phyloP scores from a whole-genome alignment of 2,329 filamentous ascomycete species.

The Cladosporium sp. region DNA sequence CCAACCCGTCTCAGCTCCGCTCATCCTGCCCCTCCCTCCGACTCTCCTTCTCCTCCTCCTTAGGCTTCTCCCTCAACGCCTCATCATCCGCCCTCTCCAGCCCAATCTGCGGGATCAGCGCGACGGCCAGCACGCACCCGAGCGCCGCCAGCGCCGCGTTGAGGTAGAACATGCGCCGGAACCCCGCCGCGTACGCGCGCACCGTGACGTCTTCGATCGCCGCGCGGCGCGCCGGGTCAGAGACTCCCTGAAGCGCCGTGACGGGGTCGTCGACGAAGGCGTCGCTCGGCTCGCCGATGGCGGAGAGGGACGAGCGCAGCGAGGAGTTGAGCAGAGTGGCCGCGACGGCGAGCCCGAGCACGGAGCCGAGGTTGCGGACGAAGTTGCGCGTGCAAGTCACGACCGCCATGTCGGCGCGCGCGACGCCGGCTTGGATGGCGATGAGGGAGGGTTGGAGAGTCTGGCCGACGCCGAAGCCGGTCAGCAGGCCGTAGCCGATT shows the following conservation, averaged over 20 bases:
- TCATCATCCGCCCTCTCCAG: slow-evolving; percentile 5
- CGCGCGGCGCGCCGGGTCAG: slow-evolving; percentile 27
- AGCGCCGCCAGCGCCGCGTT: slow-evolving; percentile 32
- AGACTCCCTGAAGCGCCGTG: slow-evolving; percentile 20
- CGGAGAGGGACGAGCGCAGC: not conserved
- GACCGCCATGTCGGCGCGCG: slow-evolving; percentile 1
- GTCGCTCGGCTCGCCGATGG: slow-evolving; percentile 28
- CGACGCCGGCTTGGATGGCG: slow-evolving; percentile 2
- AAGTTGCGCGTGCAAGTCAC: slow-evolving; percentile 3
- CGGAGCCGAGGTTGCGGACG: slow-evolving; percentile 2
- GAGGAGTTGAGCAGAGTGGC: not conserved
- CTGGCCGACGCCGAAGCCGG: slow-evolving; percentile 18
- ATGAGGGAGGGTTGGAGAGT: not conserved
- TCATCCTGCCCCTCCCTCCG: too few relatives aligned
- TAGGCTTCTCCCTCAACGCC: not conserved
- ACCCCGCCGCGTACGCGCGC: slow-evolving; percentile 33
- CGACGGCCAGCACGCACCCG: slow-evolving; percentile 30
- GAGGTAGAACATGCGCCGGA: slow-evolving; percentile 36
- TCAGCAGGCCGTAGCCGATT: slow-evolving; percentile 49
- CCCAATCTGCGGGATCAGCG: slow-evolving; percentile 33
- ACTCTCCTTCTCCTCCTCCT: not conserved
- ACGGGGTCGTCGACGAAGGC: slow-evolving; percentile 50
- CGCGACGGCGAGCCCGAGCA: slow-evolving; percentile 15
- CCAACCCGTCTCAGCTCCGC: too few relatives aligned
- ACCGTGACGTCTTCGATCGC: slow-evolving; percentile 1